Percentiles rank a stretch among this genome's conserved stretches.
These are phyloP conservation scores for Talaromyces piceae DNA, from an alignment of 2,329 filamentous ascomycete genomes.

Conservation along the genomic window DNA sequence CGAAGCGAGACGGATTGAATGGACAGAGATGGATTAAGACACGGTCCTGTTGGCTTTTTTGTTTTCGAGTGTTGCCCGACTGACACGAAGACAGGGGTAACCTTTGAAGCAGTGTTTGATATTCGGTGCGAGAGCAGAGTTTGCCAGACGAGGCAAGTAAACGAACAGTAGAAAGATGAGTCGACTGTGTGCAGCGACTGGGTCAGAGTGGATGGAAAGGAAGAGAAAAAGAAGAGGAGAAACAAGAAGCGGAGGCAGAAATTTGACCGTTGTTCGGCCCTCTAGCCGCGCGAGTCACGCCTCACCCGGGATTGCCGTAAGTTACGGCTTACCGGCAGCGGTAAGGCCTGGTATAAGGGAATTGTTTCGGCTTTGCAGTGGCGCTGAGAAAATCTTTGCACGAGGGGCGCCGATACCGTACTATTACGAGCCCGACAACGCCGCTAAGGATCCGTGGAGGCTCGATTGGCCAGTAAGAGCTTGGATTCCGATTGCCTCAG, in stretches of 20 bases:
- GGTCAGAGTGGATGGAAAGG: constrained; percentile 8
- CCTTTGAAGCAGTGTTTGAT: background rate
- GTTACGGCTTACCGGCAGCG: background rate
- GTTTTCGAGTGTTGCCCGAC: background rate
- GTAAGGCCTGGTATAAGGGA: background rate
- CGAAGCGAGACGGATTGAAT: background rate
- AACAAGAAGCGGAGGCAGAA: background rate
- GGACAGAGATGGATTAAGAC: background rate
- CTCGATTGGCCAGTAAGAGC: no score
- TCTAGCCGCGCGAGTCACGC: background rate
- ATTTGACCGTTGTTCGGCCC: background rate
- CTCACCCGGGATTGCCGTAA: background rate
- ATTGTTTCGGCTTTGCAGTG: background rate
- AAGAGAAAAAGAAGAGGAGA: background rate
- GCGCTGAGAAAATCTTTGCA: background rate
- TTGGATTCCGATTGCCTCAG: no score
- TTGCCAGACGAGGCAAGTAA: constrained; percentile 3
- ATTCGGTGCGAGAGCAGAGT: background rate
- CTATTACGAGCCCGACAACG: no score
- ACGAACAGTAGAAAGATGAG: background rate
- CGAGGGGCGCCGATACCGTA: background rate
- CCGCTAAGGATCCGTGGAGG: no score
- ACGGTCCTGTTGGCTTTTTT: background rate
- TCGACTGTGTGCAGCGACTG: constrained; percentile 7
- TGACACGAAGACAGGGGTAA: background rate